Conservation (phyloP, 257 asterid species). For the Plectranthus barbatus region DNA sequence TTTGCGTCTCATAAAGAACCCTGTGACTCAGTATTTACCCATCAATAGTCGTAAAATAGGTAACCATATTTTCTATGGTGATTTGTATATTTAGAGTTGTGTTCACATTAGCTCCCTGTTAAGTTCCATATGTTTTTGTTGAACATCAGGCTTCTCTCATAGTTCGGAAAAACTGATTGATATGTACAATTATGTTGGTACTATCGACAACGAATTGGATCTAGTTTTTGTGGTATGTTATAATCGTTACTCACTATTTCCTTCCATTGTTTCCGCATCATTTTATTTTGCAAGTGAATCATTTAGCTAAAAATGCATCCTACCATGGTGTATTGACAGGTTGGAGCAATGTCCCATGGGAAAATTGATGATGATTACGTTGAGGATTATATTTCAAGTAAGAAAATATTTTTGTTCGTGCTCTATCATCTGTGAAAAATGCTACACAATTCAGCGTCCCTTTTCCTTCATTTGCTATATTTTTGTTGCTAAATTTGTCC, state of each 20-base stretch:
- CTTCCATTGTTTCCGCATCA: neutral
- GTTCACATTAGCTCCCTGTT: neutral
- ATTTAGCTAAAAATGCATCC: neutral
- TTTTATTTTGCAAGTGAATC: neutral
- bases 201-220: constrained; percentile 41
- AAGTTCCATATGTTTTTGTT: constrained; percentile 5
- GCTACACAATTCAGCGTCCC: neutral
- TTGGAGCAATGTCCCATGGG: constrained; percentile 97
- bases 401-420: constrained; percentile 8
- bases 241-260: neutral
- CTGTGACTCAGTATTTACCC: constrained; percentile 79
- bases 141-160: constrained; percentile 70
- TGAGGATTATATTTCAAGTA: constrained; percentile 76
- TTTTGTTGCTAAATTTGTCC: no score
- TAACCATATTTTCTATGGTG: constrained; percentile 7
- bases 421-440: neutral
- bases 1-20: constrained; percentile 64
- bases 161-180: constrained; percentile 79
- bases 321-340: constrained; percentile 30
- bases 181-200: constrained; percentile 55
- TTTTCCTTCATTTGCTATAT: no score
- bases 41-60: constrained; percentile 73
- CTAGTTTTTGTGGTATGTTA: constrained; percentile 80
- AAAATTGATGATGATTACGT: constrained; percentile 67
- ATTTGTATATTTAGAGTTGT: neutral